phyloP scores from a whole-genome alignment of 768 basidiomycete species.

The Wakefieldia striispora region DNA sequence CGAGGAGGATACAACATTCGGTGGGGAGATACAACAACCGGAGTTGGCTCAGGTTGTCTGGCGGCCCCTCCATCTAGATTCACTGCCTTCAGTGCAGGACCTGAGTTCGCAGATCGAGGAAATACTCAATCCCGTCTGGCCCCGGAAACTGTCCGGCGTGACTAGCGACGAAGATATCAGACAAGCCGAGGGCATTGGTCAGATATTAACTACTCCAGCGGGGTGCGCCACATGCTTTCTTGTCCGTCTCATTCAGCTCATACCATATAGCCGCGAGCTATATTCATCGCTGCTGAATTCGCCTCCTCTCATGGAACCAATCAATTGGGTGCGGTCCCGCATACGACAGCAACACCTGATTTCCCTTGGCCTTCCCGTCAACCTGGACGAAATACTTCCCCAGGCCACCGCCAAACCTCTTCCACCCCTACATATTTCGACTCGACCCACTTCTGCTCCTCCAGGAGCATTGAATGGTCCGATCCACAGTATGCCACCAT shows the following conservation, averaged over 20 bases:
- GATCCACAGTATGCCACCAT: conserved; percentile 27
- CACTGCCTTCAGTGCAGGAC: conserved; percentile 55
- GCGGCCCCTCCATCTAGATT: conserved; percentile 63
- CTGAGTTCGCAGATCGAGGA: conserved; percentile 62
- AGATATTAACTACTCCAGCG: conserved; percentile 71
- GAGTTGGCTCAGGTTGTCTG: conserved; percentile 48
- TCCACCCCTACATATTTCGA: conserved; percentile 80
- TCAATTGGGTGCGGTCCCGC: conserved; percentile 92
- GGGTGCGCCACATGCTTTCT: conserved; percentile 48
- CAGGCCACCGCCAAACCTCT: conserved; percentile 61
- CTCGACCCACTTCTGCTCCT: conserved; percentile 79
- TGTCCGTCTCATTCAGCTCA: conserved; percentile 24
- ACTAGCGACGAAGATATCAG: conserved; percentile 73
- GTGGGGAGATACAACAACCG: conserved; percentile 23
- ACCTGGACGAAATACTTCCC: conserved; percentile 88
- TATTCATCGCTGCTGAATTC: conserved; percentile 71
- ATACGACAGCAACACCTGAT: conserved; percentile 91
- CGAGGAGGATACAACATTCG: conserved; percentile 25
- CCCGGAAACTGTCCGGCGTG: conserved; percentile 46
- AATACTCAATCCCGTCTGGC: conserved; percentile 68
- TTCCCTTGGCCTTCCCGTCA: conserved; percentile 89
- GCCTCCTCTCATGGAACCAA: conserved; percentile 75
- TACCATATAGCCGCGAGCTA: conserved; percentile 62
- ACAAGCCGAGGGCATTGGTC: conserved; percentile 76
- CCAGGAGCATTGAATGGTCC: conserved; percentile 53